Conservation (phyloP, 768 basidiomycete species). For the Ephemerocybe angulata region DNA sequence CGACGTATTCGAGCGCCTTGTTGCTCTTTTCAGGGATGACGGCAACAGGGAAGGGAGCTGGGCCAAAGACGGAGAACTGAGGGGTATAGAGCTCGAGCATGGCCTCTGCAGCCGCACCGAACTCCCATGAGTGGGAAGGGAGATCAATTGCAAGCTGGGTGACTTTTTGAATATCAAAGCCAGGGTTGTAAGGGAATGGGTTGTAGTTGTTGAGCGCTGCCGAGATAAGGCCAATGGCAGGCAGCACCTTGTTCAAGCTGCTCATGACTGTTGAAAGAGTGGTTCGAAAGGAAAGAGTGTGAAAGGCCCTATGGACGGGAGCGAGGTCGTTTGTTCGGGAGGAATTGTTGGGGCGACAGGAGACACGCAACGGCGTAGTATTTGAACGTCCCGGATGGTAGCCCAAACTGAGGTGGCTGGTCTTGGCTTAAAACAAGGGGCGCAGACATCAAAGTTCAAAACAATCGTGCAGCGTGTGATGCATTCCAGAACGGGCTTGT, state of each 20-base stretch:
- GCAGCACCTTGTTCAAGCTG: not conserved
- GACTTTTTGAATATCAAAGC: constrained; percentile 35
- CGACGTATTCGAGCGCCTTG: constrained; percentile 35
- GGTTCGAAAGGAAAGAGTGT: no score
- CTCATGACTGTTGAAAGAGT: no score
- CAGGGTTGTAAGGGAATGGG: constrained; percentile 30
- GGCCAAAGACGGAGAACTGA: constrained; percentile 36
- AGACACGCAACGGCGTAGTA: no score
- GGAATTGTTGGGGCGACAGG: no score
- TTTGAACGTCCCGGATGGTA: no score
- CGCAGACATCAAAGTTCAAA: no score
- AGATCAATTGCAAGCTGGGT: constrained; percentile 27
- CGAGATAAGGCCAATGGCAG: constrained; percentile 4
- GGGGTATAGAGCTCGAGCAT: constrained; percentile 42
- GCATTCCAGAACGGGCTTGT: no score
- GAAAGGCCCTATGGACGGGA: no score
- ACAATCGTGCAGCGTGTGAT: no score
- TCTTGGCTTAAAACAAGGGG: no score
- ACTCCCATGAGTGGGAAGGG: constrained; percentile 47
- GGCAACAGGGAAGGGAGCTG: constrained; percentile 25
- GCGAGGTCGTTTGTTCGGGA: no score
- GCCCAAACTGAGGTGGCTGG: no score
- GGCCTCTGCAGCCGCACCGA: constrained; percentile 38
- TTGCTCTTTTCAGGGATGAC: constrained; percentile 20
- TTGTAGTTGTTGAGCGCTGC: constrained; percentile 4